phyloP scores from a whole-genome alignment of 306 rosid genomes.

The Hippophae rhamnoides region DNA sequence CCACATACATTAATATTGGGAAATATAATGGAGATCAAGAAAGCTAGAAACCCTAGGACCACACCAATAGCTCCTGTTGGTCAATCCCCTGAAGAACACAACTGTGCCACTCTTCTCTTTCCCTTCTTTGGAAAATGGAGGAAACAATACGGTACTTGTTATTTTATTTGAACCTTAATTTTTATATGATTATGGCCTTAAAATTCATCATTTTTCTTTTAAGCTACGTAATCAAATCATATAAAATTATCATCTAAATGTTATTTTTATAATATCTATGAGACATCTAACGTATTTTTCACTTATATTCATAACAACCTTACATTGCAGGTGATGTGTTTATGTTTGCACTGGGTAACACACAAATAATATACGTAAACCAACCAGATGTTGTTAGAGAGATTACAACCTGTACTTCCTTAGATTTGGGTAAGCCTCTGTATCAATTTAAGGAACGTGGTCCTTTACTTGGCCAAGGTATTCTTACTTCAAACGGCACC shows the following conservation, averaged over 20 bases:
- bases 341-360: not conserved
- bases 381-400: not conserved
- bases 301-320: no score
- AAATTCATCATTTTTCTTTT: no score
- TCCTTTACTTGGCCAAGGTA: slow-evolving; percentile 33
- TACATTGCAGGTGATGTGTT: not conserved
- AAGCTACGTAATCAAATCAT: no score
- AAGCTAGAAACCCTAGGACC: not conserved
- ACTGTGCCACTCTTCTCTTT: slow-evolving; percentile 11
- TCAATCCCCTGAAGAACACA: not conserved
- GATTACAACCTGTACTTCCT: slow-evolving; percentile 18
- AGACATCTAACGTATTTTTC: no score
- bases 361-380: not conserved
- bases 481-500: slow-evolving; percentile 34
- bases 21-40: slow-evolving; percentile 2
- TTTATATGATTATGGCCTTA: no score
- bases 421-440: slow-evolving; percentile 33
- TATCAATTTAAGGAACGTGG: slow-evolving; percentile 13
- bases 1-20: slow-evolving; percentile 22
- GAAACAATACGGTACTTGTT: not conserved
- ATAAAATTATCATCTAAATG: no score
- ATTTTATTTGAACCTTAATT: not conserved
- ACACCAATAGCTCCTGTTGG: not conserved
- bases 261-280: no score
- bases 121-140: slow-evolving; percentile 18